A percentile compares a stretch with the other conserved stretches of the same genome.
phyloP scores from a whole-genome alignment of 1,139 yeast species.

The Magnusiomyces tetraspermus region DNA sequence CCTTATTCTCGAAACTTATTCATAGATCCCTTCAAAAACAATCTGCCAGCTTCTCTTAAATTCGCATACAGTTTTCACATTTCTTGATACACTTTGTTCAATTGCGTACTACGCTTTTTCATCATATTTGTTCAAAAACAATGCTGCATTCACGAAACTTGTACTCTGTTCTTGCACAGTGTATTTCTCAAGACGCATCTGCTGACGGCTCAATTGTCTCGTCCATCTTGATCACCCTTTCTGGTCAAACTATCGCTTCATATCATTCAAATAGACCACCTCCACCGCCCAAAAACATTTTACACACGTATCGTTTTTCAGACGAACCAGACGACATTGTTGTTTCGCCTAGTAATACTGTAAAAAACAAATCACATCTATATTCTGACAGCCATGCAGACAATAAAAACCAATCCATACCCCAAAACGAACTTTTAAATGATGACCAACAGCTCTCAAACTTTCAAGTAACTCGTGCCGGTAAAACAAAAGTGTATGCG shows the following conservation, averaged over 20 bases:
- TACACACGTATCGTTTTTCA: not conserved
- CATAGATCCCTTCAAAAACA: too few species aligned
- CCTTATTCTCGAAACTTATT: too few species aligned
- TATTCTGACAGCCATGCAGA: not conserved
- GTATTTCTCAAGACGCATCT: constrained; percentile 15
- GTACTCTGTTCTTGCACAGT: constrained; percentile 23
- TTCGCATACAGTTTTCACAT: too few species aligned
- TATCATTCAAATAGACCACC: constrained; percentile 23
- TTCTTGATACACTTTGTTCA: too few species aligned
- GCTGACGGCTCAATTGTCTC: constrained; percentile 19
- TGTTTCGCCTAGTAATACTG: not conserved
- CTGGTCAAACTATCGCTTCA: constrained; percentile 24
- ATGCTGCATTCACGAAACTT: constrained; percentile 25
- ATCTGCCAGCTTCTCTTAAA: too few species aligned
- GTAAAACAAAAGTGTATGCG: constrained; percentile 27
- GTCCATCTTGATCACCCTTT: constrained; percentile 22
- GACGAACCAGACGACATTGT: not conserved
- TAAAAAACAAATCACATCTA: not conserved
- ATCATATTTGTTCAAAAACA: not conserved
- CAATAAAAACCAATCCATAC: not conserved
- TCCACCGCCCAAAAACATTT: constrained; percentile 14
- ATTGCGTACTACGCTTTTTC: not conserved
- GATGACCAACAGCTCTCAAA: not conserved
- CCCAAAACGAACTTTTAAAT: too few species aligned
- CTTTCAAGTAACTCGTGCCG: constrained; percentile 22